These are phyloP conservation scores for Tricholoma saponaceum DNA, from an alignment of 768 basidiomycete genomes.

Conservation along the genomic window DNA sequence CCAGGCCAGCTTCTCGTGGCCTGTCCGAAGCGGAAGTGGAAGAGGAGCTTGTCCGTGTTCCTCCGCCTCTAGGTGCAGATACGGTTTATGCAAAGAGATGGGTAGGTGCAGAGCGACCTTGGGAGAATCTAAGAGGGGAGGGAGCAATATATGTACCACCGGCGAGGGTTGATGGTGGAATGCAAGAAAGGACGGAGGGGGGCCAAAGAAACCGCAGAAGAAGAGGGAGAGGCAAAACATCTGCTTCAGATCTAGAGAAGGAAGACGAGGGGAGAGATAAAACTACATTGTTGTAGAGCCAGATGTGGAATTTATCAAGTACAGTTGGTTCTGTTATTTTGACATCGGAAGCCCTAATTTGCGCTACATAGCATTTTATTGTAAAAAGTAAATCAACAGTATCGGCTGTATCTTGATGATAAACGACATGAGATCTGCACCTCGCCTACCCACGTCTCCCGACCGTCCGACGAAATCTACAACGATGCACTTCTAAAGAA, in stretches of 20 bases:
- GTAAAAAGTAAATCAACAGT: too few relatives aligned
- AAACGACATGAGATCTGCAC: too few relatives aligned
- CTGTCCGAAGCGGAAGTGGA: constrained; percentile 21
- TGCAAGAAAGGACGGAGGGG: background rate
- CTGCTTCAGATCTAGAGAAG: background rate
- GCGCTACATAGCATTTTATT: too few relatives aligned
- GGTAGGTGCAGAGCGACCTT: constrained; percentile 31
- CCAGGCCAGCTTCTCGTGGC: constrained; percentile 29
- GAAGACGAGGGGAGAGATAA: background rate
- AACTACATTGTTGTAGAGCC: background rate
- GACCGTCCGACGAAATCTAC: too few relatives aligned
- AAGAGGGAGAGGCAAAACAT: background rate
- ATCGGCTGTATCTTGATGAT: too few relatives aligned
- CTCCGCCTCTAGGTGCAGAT: constrained; percentile 30
- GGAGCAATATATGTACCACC: constrained; percentile 34
- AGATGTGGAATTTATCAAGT: too few relatives aligned
- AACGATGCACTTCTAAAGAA: too few relatives aligned
- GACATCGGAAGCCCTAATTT: too few relatives aligned
- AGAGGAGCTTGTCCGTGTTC: constrained; percentile 30
- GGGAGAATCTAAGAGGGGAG: constrained; percentile 36
- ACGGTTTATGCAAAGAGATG: constrained; percentile 29
- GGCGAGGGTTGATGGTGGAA: constrained; percentile 7
- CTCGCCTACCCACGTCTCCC: too few relatives aligned
- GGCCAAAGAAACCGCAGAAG: constrained; percentile 1
- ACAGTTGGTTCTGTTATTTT: too few relatives aligned